Evolutionary conservation across 805 yeast species (phyloP), one percentile per base, ranked within the genome.

Genomic region (Candida nitratophila): DNA sequence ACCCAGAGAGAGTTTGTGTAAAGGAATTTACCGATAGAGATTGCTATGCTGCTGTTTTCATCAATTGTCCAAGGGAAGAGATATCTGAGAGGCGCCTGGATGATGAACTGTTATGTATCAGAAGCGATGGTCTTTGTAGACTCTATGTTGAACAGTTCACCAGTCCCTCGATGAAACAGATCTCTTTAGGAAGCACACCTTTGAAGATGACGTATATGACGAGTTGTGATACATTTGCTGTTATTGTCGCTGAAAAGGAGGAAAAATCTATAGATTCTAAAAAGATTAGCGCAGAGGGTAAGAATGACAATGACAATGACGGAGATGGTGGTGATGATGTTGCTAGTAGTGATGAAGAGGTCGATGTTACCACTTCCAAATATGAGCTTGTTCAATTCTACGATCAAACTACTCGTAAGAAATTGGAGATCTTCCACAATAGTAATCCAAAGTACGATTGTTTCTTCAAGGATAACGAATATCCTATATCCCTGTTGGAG

Each of bases 121-220:
- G 69, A 16, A 66, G 60, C 32, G 69, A 64, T 47, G 69, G 69
- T 0, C 53, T 66, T 15, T 54, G 59, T 37, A 47, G 57, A 2
- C 24, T 60, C 0, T 47, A 46, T 16, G 43, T 61, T 4, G 47
- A 59, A 0, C 44, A 46, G 1, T 5, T 37, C 11, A 9, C 42
- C 1, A 46, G 40, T 15, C 49, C 61, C 19, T 50, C 53, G 17
- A 26, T 59, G 3, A 60, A 54, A 21, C 55, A 53, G 9, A 41
- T 62, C 3, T 49, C 47, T 17, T 44, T 65, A 4, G 60, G 58
- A 0, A 41, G 40, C 20, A 49, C 61, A 1, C 61, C 66, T 2
- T 47, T 56, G 44, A 56, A 54, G 36, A 3, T 66, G 27, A 46
- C 52, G 22, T 63, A 60, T 40, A n/a, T 34, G 24, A 20, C 17